phyloP scores from a whole-genome alignment of 768 basidiomycete genomes.

The Pleurotus ostreatus region DNA sequence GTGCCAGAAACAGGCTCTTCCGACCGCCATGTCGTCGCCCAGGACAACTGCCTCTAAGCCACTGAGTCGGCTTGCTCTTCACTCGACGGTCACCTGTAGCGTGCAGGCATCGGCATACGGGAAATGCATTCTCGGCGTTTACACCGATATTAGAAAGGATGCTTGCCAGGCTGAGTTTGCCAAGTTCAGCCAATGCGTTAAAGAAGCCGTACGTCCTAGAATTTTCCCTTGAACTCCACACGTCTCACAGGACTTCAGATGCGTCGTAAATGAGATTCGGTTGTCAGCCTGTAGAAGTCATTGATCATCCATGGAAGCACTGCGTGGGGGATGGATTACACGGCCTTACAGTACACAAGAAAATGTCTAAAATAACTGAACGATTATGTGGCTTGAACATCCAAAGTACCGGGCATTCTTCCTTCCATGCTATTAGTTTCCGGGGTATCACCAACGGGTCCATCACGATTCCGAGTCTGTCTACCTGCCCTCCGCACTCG shows the following conservation, averaged over 20 bases:
- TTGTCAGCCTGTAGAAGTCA: no score
- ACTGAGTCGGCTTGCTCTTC: conserved; percentile 61
- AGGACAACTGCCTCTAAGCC: conserved; percentile 37
- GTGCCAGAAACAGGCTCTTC: background rate
- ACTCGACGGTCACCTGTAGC: conserved; percentile 70
- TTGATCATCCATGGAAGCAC: no score
- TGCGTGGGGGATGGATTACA: background rate
- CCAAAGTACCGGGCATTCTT: conserved; percentile 2
- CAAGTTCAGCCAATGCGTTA: conserved; percentile 80
- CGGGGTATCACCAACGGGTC: background rate
- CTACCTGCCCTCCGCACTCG: conserved; percentile 24
- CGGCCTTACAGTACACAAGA: background rate
- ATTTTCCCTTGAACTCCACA: background rate
- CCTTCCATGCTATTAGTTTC: conserved; percentile 2
- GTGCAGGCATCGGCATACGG: conserved; percentile 77
- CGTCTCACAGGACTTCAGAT: conserved; percentile 24
- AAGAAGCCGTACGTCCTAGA: conserved; percentile 56
- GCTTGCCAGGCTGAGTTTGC: conserved; percentile 82
- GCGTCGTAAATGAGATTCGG: conserved; percentile 23
- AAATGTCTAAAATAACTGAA: background rate
- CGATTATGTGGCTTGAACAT: background rate
- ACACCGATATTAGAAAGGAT: conserved; percentile 81
- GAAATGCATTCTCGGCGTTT: conserved; percentile 79
- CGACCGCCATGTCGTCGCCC: conserved; percentile 10
- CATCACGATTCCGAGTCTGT: conserved; percentile 7